Evolutionary conservation across 495 filamentous ascomycete genomes (phyloP).

Genomic region (Aspergillus biplanus): DNA sequence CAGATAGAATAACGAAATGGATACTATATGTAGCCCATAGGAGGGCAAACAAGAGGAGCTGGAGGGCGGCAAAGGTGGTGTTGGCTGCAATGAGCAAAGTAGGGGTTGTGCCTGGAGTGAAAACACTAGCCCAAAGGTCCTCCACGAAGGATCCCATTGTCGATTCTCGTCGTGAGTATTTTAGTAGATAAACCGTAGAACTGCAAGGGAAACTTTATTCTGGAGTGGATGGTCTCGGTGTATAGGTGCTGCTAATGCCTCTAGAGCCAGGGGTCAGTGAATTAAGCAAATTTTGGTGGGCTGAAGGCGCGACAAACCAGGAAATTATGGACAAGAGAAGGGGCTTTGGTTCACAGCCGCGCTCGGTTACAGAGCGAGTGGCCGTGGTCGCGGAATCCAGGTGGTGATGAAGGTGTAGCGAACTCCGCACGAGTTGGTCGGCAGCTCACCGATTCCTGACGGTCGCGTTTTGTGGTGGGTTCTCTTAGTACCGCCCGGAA

Average conservation of each 20-base stretch:
- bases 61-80: conserved; percentile 81
- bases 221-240: not conserved
- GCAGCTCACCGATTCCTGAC: not conserved
- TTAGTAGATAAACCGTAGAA: not conserved
- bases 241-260: not conserved
- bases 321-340: not conserved
- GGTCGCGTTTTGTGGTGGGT: not conserved
- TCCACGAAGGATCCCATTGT: conserved; percentile 79
- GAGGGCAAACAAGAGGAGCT: conserved; percentile 74
- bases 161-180: not conserved
- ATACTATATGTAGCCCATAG: conserved; percentile 82
- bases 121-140: conserved; percentile 88
- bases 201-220: not conserved
- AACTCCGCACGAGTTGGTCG: not conserved
- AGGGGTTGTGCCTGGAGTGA: conserved; percentile 85
- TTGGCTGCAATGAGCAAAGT: conserved; percentile 91
- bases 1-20: conserved; percentile 82
- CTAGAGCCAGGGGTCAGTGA: conserved; percentile 1
- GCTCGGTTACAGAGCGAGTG: not conserved
- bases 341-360: not conserved
- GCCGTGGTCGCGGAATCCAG: not conserved
- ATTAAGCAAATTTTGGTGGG: not conserved
- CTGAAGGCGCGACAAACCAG: not conserved
- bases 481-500: not conserved
- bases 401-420: not conserved